Conservation (phyloP, 129 eudicot species). For the Artemisia tridentata region DNA sequence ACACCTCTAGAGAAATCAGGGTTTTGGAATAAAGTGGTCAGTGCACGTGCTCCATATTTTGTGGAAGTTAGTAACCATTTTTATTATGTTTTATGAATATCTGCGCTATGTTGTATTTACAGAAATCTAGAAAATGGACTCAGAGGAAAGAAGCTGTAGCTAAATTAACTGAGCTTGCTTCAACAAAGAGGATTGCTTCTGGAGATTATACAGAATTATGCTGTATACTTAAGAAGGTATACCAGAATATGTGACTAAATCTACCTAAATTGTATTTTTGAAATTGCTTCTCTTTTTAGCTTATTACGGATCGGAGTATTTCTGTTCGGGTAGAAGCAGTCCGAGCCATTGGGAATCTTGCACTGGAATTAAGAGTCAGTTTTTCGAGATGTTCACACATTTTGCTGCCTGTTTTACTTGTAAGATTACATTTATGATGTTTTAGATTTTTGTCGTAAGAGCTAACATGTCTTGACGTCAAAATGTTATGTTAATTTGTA, state of each 20-base stretch:
- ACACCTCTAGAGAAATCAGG: too few species aligned
- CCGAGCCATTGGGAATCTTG: conserved; percentile 98
- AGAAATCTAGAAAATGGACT: conserved; percentile 99
- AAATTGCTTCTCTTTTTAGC: conserved; percentile 47
- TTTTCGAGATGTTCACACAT: conserved; percentile 84
- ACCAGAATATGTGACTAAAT: background rate
- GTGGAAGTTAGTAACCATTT: too few species aligned
- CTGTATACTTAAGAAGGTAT: conserved; percentile 88
- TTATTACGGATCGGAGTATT: conserved; percentile 93
- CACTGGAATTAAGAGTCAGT: conserved; percentile 69
- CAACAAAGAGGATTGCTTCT: conserved; percentile 90
- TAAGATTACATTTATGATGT: conserved; percentile 33
- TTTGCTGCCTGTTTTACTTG: conserved; percentile 77
- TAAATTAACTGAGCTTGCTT: conserved; percentile 90
- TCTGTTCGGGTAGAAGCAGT: too few species aligned
- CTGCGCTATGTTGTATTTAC: conserved; percentile 13
- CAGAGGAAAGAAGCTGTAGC: conserved; percentile 97
- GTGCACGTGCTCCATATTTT: too few species aligned
- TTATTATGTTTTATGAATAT: too few species aligned
- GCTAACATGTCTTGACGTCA: conserved; percentile 3
- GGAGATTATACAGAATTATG: conserved; percentile 95
- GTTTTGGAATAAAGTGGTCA: too few species aligned
- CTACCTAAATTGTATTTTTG: conserved; percentile 1
- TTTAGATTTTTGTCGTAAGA: background rate
- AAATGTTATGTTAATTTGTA: background rate